A percentile compares a stretch with the other conserved stretches of the same genome.
phyloP scores from a whole-genome alignment of 768 basidiomycete species.

The Termitomyces sp. region DNA sequence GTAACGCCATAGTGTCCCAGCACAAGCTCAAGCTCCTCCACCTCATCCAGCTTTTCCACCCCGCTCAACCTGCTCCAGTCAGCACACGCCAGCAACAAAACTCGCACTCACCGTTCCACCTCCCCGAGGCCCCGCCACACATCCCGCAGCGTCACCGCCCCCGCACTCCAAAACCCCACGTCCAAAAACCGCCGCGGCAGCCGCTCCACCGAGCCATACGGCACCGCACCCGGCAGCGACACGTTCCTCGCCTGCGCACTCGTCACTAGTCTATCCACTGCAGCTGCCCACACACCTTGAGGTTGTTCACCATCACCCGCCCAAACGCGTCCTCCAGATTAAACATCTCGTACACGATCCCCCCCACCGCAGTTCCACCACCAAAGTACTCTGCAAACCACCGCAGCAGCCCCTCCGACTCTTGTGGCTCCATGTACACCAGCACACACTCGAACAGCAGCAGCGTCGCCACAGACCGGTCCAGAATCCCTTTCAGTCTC shows the following conservation, averaged over 20 bases:
- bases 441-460: conserved; percentile 92
- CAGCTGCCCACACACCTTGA: conserved; percentile 46
- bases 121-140: conserved; percentile 47
- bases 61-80: conserved; percentile 3
- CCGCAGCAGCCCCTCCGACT: conserved; percentile 52
- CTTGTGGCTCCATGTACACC: conserved; percentile 70
- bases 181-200: conserved; percentile 56
- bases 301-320: conserved; percentile 85
- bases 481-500: conserved; percentile 34
- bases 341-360: conserved; percentile 91
- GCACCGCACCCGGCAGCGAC: conserved; percentile 63
- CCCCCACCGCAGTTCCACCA: conserved; percentile 35
- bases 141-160: conserved; percentile 62
- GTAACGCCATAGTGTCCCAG: conserved; percentile 85
- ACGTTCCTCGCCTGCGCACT: conserved; percentile 61
- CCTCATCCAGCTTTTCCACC: conserved; percentile 87
- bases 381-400: conserved; percentile 68
- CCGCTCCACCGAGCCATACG: conserved; percentile 51
- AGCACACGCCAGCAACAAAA: not conserved
- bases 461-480: conserved; percentile 67
- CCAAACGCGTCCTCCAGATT: conserved; percentile 85
- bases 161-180: conserved; percentile 47
- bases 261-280: not conserved
- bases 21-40: conserved; percentile 91
- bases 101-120: not conserved